Evolutionary conservation across 2,329 filamentous ascomycete species (phyloP).

Genomic region (Trichoderma sp.): DNA sequence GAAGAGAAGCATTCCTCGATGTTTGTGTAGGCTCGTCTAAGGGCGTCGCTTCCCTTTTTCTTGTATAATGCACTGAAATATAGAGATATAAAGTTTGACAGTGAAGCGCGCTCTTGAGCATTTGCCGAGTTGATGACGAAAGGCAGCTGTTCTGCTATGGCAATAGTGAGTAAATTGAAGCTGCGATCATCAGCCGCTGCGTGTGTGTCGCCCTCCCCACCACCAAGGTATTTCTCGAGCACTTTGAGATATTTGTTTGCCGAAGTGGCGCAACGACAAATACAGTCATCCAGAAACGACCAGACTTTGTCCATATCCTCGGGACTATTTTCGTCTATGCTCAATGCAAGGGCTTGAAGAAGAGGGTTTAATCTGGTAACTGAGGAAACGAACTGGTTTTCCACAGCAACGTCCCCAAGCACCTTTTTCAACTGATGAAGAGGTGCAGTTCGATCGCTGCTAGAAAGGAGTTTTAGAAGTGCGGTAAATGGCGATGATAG

Average conservation of each 20-base stretch:
- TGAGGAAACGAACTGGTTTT: slow-evolving; percentile 63
- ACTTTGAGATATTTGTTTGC: slow-evolving; percentile 82
- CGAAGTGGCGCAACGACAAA: slow-evolving; percentile 68
- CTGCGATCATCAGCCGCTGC: slow-evolving; percentile 19
- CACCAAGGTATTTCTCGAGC: slow-evolving; percentile 47
- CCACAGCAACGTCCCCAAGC: slow-evolving; percentile 57
- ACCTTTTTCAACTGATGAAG: slow-evolving; percentile 51
- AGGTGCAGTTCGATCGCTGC: slow-evolving; percentile 29
- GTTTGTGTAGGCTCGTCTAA: slow-evolving; percentile 31
- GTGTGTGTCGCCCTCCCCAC: slow-evolving; percentile 30
- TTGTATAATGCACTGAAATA: slow-evolving; percentile 54
- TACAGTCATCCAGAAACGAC: slow-evolving; percentile 77
- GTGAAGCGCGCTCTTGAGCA: slow-evolving; percentile 40
- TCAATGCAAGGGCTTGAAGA: slow-evolving; percentile 34
- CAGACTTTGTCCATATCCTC: slow-evolving; percentile 49
- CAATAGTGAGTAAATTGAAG: slow-evolving; percentile 62
- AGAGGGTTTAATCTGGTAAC: slow-evolving; percentile 48
- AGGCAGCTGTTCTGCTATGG: slow-evolving; percentile 73
- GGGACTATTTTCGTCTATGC: slow-evolving; percentile 21
- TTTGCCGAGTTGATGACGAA: slow-evolving; percentile 58
- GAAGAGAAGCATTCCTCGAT: slow-evolving; percentile 33
- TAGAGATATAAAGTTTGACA: slow-evolving; percentile 57
- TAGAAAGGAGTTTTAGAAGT: slow-evolving; percentile 52
- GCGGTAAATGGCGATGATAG: slow-evolving; percentile 65
- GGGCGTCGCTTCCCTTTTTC: slow-evolving; percentile 41